These are phyloP conservation scores for Pythium dissimile DNA, from an alignment of 352 stramenopile genomes.

Conservation along the genomic window DNA sequence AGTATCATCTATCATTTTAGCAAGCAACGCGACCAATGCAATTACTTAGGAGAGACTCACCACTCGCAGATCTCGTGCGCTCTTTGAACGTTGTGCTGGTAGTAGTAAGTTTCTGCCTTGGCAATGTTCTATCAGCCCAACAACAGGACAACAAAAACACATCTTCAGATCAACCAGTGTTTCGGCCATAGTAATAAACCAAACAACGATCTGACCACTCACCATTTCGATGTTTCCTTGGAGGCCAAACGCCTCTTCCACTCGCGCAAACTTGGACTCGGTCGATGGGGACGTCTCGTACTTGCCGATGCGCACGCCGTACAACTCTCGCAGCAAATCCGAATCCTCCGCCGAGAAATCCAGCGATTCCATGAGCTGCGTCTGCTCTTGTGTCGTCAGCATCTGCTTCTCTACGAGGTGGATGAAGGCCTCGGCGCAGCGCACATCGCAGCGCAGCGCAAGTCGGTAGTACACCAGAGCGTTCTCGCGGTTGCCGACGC, in stretches of 20 bases:
- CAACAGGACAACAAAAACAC: background rate
- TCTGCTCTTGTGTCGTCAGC: conserved; percentile 65
- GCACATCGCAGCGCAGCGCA: conserved; percentile 77
- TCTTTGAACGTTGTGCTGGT: conserved; percentile 81
- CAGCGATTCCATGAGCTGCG: conserved; percentile 60
- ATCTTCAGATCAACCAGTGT: background rate
- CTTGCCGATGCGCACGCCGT: conserved; percentile 70
- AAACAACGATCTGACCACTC: background rate
- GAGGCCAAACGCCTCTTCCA: conserved; percentile 59
- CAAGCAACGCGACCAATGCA: background rate
- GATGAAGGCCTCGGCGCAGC: conserved; percentile 74
- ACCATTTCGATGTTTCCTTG: conserved; percentile 70
- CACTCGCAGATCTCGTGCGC: conserved; percentile 76
- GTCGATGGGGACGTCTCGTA: conserved; percentile 54
- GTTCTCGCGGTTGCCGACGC: conserved; percentile 79
- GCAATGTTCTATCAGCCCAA: conserved; percentile 44
- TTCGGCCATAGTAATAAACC: too few relatives aligned
- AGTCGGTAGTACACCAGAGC: conserved; percentile 72
- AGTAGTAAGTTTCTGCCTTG: conserved; percentile 80
- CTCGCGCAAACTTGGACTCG: conserved; percentile 54
- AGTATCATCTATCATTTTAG: too few relatives aligned
- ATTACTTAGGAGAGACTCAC: conserved; percentile 25
- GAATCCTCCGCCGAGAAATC: conserved; percentile 63
- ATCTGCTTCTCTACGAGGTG: conserved; percentile 86
- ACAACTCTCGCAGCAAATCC: conserved; percentile 56